Evolutionary conservation across 2,329 filamentous ascomycete genomes (phyloP).

Genomic region (Xylariaceae sp.): DNA sequence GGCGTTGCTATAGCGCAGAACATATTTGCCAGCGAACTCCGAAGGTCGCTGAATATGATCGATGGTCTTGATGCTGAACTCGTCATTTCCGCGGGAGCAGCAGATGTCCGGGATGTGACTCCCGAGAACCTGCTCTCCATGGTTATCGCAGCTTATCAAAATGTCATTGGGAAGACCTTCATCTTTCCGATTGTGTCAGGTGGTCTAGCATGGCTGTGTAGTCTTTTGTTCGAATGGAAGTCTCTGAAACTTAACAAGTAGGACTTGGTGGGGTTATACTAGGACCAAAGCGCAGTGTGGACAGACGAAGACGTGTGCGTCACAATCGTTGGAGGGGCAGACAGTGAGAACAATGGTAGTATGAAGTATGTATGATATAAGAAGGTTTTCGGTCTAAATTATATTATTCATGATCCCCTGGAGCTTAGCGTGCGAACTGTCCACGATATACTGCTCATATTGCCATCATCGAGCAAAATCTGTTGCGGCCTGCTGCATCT

Average conservation of each 20-base stretch:
- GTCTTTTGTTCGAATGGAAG: conserved; percentile 1
- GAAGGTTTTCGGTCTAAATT: too few species aligned
- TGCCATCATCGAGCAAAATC: too few species aligned
- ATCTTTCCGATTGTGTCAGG: conserved; percentile 4
- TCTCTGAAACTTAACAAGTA: neutral
- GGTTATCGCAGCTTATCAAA: conserved; percentile 1
- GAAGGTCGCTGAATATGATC: neutral
- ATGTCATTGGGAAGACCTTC: conserved; percentile 1
- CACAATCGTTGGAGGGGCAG: too few species aligned
- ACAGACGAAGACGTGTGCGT: too few species aligned
- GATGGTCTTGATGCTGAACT: neutral
- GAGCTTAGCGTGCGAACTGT: too few species aligned
- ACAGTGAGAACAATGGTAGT: too few species aligned
- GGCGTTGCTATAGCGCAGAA: conserved; percentile 4
- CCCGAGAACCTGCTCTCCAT: neutral
- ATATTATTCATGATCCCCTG: too few species aligned
- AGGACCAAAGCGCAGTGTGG: too few species aligned
- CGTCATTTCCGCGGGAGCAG: conserved; percentile 2
- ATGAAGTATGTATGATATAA: too few species aligned
- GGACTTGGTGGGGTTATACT: too few species aligned
- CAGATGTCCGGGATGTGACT: conserved; percentile 1
- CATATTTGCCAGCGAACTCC: conserved; percentile 6
- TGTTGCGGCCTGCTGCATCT: too few species aligned
- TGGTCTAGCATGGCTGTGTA: neutral
- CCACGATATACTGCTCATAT: too few species aligned